These are phyloP conservation scores for Syzygium malaccense DNA, from an alignment of 441 rosid species.

Conservation along the genomic window DNA sequence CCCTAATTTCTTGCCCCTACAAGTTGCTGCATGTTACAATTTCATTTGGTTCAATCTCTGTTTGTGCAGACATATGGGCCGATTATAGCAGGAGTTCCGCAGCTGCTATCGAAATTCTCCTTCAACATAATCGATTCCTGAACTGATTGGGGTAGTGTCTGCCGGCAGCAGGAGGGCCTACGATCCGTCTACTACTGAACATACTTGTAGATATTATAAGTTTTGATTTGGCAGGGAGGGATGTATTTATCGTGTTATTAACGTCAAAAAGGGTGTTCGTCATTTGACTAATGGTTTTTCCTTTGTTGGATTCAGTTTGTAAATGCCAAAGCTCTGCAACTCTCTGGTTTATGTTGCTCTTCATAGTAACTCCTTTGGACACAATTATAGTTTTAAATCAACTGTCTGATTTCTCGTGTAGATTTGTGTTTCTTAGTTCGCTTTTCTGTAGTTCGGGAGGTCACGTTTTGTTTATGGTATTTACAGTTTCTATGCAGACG, in stretches of 20 bases:
- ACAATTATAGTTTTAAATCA: not conserved
- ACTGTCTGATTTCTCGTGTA: not conserved
- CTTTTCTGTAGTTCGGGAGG: not conserved
- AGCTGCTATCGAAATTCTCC: constrained; percentile 67
- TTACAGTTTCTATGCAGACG: not conserved
- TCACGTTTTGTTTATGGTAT: not conserved
- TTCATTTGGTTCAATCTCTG: not conserved
- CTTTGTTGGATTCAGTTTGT: not conserved
- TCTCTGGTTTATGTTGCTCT: not conserved
- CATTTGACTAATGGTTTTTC: not conserved
- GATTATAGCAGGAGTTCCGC: constrained; percentile 66
- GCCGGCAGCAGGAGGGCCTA: not conserved
- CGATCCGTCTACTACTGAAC: not conserved
- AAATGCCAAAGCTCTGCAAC: not conserved
- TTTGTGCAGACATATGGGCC: constrained; percentile 67
- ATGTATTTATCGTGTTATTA: not conserved
- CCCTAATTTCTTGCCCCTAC: not conserved
- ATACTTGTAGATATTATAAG: not conserved
- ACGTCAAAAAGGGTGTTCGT: not conserved
- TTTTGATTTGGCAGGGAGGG: not conserved
- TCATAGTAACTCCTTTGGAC: not conserved
- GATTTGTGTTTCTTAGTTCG: not conserved
- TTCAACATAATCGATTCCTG: constrained; percentile 43
- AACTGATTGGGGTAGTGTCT: not conserved
- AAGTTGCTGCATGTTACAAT: not conserved